Conservation (phyloP, 306 rosid species). For the Dryas alaskensis region DNA sequence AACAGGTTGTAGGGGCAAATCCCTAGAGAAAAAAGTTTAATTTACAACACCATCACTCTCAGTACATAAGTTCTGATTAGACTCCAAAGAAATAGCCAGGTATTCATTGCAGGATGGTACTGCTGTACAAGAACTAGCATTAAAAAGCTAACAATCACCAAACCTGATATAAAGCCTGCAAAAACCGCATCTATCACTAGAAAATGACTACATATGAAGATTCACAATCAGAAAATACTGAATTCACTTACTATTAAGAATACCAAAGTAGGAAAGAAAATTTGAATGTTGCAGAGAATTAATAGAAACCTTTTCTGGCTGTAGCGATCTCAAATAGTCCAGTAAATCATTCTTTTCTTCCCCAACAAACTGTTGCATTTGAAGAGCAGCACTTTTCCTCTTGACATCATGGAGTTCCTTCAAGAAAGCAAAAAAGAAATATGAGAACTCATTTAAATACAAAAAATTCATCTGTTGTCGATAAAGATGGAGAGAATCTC, state of each 20-base stretch:
- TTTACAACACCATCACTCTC: not conserved
- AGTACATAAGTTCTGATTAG: not conserved
- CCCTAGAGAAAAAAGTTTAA: not conserved
- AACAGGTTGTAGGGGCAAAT: not conserved
- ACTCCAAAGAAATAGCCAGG: not conserved
- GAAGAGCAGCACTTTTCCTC: slow-evolving; percentile 89
- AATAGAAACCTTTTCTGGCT: slow-evolving; percentile 76
- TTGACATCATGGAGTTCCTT: slow-evolving; percentile 81
- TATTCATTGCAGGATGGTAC: slow-evolving; percentile 17
- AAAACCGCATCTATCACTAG: slow-evolving; percentile 10
- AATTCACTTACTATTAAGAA: not conserved
- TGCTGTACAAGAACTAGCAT: not conserved
- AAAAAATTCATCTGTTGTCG: not conserved
- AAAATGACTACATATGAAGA: not conserved
- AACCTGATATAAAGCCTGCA: slow-evolving; percentile 1
- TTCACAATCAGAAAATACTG: not conserved
- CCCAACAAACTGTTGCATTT: slow-evolving; percentile 95
- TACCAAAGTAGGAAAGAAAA: not conserved
- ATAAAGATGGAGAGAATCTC: slow-evolving; percentile 10
- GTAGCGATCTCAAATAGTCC: slow-evolving; percentile 91
- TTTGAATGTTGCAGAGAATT: not conserved
- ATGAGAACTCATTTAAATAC: slow-evolving; percentile 12
- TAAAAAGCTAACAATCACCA: slow-evolving; percentile 15
- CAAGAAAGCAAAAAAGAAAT: slow-evolving; percentile 26
- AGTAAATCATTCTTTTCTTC: slow-evolving; percentile 90